Percentiles rank a stretch among this genome's conserved stretches.
Conservation (phyloP, 305 asterid genomes). For the Rubia peregrina region DNA sequence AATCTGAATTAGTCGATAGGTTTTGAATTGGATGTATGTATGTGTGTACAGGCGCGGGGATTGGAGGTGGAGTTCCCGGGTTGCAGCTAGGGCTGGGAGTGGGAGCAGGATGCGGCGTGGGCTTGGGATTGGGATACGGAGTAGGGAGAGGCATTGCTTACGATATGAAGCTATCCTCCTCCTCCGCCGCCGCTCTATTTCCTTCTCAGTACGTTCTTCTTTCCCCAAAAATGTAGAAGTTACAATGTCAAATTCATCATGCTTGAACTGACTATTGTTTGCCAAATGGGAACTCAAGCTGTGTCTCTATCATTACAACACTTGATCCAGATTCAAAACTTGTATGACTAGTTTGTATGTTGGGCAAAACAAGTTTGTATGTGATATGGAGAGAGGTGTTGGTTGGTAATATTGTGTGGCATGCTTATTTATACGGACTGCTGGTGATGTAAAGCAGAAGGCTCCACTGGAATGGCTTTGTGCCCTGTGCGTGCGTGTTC, state of each 20-base stretch:
- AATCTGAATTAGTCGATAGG: not conserved
- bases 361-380: no score
- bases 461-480: no score
- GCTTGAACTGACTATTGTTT: accelerated
- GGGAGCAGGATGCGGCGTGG: constrained; percentile 95
- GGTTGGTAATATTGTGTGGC: no score
- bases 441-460: no score
- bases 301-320: not conserved
- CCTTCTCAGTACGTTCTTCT: constrained; percentile 43
- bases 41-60: constrained; percentile 41
- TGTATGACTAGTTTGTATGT: no score
- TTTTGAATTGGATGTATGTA: no score
- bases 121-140: constrained; percentile 92
- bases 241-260: not conserved
- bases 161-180: constrained; percentile 32
- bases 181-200: constrained; percentile 22
- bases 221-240: no score
- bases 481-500: no score
- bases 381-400: no score
- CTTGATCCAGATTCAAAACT: not conserved
- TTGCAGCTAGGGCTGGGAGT: constrained; percentile 74
- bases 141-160: constrained; percentile 70
- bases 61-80: constrained; percentile 83
- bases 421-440: no score
- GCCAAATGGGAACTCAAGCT: no score